phyloP scores from a whole-genome alignment of 2,329 filamentous ascomycete genomes.

The Stagonosporopsis tanaceti region DNA sequence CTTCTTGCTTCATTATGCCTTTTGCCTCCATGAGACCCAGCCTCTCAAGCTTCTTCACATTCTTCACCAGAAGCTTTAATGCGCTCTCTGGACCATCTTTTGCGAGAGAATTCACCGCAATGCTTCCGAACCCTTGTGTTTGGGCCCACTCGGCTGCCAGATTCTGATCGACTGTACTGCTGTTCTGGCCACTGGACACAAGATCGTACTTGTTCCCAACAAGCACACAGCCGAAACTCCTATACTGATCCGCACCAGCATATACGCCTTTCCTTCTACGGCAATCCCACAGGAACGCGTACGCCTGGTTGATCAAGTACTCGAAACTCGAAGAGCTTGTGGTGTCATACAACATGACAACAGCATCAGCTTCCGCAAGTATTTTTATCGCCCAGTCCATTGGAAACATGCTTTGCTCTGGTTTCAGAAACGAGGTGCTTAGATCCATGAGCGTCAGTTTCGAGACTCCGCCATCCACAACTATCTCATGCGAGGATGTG shows the following conservation, averaged over 20 bases:
- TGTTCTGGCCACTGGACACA: conserved; percentile 6
- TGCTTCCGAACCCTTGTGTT: conserved; percentile 30
- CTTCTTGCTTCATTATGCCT: not conserved
- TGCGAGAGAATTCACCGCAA: conserved; percentile 28
- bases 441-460: conserved; percentile 31
- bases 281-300: conserved; percentile 25
- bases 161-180: conserved; percentile 24
- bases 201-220: conserved; percentile 41
- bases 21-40: not conserved
- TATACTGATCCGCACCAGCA: conserved; percentile 1
- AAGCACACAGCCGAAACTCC: conserved; percentile 39
- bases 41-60: conserved; percentile 22
- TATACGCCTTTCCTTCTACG: not conserved
- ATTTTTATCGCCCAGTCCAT: conserved; percentile 15
- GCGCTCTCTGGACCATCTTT: conserved; percentile 21
- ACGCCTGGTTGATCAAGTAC: conserved; percentile 27
- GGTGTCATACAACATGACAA: conserved; percentile 43
- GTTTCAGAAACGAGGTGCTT: conserved; percentile 24
- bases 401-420: conserved; percentile 1
- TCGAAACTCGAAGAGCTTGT: conserved; percentile 34
- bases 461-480: conserved; percentile 17
- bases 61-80: conserved; percentile 27
- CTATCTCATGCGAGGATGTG: conserved; percentile 10
- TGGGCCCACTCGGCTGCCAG: conserved; percentile 35
- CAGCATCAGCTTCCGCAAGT: conserved; percentile 26